Conservation (phyloP, 345 rosid species). For the Stellera chamaejasme region DNA sequence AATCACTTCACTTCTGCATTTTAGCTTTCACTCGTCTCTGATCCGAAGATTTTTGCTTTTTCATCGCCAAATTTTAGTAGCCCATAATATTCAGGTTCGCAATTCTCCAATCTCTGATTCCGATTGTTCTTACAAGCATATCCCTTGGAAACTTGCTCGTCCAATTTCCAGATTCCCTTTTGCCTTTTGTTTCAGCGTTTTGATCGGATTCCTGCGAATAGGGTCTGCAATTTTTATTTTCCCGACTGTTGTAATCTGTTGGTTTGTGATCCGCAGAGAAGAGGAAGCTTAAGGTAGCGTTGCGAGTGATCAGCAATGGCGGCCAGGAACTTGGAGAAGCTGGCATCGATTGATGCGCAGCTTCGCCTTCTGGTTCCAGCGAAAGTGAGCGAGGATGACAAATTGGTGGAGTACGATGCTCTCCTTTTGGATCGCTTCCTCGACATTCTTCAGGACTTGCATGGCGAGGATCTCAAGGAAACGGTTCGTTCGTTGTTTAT, state of each 20-base stretch:
- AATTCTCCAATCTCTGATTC: neutral
- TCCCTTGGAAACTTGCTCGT: conserved; percentile 1
- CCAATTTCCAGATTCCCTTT: conserved; percentile 1
- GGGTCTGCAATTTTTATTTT: neutral
- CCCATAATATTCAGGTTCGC: conserved; percentile 17
- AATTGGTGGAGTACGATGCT: conserved; percentile 92
- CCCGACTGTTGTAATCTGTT: neutral
- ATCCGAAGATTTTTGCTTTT: neutral
- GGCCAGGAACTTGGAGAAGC: conserved; percentile 67
- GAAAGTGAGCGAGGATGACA: conserved; percentile 94
- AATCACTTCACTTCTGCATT: neutral
- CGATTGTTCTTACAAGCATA: conserved; percentile 9
- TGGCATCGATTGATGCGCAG: conserved; percentile 95
- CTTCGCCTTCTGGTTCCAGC: conserved; percentile 74
- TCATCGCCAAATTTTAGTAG: conserved; percentile 9
- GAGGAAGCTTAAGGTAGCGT: neutral
- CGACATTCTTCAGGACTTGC: conserved; percentile 89
- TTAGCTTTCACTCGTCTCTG: neutral
- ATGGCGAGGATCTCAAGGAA: conserved; percentile 93
- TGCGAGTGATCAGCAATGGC: conserved; percentile 25
- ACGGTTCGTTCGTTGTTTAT: conserved; percentile 35
- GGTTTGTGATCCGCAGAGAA: conserved; percentile 19
- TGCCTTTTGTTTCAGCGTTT: conserved; percentile 9
- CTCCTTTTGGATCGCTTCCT: conserved; percentile 91
- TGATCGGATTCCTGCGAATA: conserved; percentile 4